Evolutionary conservation across 2,329 filamentous ascomycete genomes (phyloP).

Genomic region (Aspergillus quadricinctus): DNA sequence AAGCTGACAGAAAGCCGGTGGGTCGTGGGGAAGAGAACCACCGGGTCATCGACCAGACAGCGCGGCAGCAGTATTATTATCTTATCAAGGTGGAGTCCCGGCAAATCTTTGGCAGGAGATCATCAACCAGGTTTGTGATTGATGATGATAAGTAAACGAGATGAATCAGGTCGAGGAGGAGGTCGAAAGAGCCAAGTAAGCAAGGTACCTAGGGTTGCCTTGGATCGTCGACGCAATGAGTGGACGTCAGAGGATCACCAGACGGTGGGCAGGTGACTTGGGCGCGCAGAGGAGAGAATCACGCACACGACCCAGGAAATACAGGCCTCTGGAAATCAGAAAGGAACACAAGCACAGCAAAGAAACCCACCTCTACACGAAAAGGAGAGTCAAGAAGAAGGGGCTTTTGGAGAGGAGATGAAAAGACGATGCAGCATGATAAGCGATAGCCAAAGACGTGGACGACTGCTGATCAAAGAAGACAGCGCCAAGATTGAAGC

Average conservation of each 20-base stretch:
- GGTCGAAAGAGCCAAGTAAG: not conserved
- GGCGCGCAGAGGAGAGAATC: not conserved
- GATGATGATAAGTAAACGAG: not conserved
- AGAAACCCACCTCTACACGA: not conserved
- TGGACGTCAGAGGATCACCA: constrained; percentile 1
- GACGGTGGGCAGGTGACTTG: constrained; percentile 1
- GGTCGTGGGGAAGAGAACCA: not conserved
- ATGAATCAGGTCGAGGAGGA: not conserved
- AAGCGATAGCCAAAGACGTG: not conserved
- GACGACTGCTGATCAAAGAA: not conserved
- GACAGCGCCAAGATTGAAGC: not conserved
- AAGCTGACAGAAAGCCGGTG: not conserved
- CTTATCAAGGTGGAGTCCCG: not conserved
- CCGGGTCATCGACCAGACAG: not conserved
- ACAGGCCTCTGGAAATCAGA: not conserved
- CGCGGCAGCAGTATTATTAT: not conserved
- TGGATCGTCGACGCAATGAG: not conserved
- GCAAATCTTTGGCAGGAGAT: not conserved
- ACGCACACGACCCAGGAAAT: not conserved
- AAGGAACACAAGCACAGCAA: not conserved
- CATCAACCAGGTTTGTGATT: not conserved
- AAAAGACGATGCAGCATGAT: not conserved
- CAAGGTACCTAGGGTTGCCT: not conserved
- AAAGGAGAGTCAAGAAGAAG: constrained; percentile 1
- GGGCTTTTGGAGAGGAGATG: not conserved